Conservation (phyloP, 176 grass and related monocot genomes). For the Juncus effusus region DNA sequence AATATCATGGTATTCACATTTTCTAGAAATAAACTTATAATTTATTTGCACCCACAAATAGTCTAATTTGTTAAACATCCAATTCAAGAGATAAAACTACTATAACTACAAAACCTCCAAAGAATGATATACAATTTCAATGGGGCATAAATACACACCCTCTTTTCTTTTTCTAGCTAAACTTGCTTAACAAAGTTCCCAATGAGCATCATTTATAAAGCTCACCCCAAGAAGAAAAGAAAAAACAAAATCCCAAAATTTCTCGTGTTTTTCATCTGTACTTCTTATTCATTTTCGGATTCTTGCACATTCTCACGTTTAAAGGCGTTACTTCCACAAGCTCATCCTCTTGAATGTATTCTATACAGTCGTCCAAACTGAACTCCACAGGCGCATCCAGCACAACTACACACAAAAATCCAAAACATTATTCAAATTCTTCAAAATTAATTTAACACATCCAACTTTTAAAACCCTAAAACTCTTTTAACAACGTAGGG, state of each 20-base stretch:
- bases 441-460: not conserved
- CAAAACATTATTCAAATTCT: constrained; percentile 4
- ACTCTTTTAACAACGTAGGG: no score
- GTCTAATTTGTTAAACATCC: no score
- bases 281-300: constrained; percentile 72
- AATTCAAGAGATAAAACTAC: not conserved
- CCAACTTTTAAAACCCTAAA: no score
- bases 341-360: constrained; percentile 96
- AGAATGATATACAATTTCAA: constrained; percentile 1
- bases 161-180: constrained; percentile 18
- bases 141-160: constrained; percentile 11
- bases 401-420: constrained; percentile 59
- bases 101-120: constrained; percentile 5
- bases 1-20: no score
- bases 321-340: constrained; percentile 80
- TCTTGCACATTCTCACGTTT: constrained; percentile 85
- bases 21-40: no score
- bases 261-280: constrained; percentile 27
- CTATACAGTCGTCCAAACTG: constrained; percentile 98
- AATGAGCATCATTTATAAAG: constrained; percentile 7
- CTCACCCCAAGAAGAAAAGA: constrained; percentile 5
- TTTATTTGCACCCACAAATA: no score
- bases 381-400: constrained; percentile 73
- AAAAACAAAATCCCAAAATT: not conserved
- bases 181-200: not conserved